A percentile compares a stretch with the other conserved stretches of the same genome.
Conservation (phyloP, 164 flowering plant genomes). For the Hamamelis virginiana region DNA sequence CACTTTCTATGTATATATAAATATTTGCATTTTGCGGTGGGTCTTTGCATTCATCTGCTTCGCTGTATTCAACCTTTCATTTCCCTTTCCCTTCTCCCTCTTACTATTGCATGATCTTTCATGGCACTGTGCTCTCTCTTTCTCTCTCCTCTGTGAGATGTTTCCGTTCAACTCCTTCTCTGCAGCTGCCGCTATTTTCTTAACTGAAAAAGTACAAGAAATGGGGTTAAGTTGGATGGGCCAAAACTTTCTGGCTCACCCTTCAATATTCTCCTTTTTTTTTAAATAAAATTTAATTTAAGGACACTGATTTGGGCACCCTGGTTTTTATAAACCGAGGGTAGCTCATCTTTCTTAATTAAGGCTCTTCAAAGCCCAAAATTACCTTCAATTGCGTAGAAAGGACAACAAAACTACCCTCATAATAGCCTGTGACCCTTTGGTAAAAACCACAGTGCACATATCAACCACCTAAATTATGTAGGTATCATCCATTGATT, state of each 20-base stretch:
- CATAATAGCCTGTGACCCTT: no score
- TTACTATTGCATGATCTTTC: conserved; percentile 5
- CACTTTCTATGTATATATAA: conserved; percentile 16
- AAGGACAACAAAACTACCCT: no score
- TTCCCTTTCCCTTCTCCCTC: conserved; percentile 7
- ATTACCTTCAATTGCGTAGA: no score
- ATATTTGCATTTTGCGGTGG: conserved; percentile 11
- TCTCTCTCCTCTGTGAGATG: conserved; percentile 2
- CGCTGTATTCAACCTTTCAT: conserved; percentile 57
- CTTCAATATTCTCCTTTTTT: conserved; percentile 20
- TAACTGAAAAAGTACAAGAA: conserved; percentile 27
- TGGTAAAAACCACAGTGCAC: no score
- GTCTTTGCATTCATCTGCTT: conserved; percentile 38
- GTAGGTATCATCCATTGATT: background rate
- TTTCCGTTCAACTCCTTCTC: conserved; percentile 15
- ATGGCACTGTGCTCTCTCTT: conserved; percentile 9
- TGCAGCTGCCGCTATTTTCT: conserved; percentile 22
- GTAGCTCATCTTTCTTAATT: background rate
- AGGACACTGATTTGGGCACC: background rate
- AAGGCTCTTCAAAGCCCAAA: background rate
- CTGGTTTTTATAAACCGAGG: no score
- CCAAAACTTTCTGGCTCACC: conserved; percentile 17
- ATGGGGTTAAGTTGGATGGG: conserved; percentile 10
- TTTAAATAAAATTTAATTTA: background rate
- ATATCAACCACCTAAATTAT: background rate